Evolutionary conservation across 192 early-diverging fungal species (phyloP).

Genomic region (Podila epigama): DNA sequence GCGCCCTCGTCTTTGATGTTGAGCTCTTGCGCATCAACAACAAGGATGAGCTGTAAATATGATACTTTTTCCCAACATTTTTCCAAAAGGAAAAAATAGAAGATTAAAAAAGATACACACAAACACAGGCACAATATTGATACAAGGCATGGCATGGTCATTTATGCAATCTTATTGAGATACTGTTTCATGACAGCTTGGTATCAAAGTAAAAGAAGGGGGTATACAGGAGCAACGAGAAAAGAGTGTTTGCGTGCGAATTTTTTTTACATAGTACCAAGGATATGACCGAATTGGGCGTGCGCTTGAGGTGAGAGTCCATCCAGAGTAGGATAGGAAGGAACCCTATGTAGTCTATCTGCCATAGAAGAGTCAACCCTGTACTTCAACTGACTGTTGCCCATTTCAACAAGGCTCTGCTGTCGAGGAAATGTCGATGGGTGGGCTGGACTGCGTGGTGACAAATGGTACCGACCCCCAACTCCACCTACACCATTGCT

Average conservation of each 20-base stretch:
- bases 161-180: no score
- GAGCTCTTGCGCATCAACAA: constrained; percentile 70
- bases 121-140: no score
- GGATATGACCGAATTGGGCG: not conserved
- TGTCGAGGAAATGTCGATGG: not conserved
- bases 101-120: no score
- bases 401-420: not conserved
- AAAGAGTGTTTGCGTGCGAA: no score
- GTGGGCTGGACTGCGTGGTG: not conserved
- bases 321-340: not conserved
- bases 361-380: not conserved
- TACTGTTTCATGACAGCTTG: no score
- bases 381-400: not conserved
- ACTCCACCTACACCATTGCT: not conserved
- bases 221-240: not conserved
- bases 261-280: no score
- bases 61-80: not conserved
- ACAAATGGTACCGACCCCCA: not conserved
- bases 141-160: no score
- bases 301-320: not conserved
- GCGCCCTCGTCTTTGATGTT: constrained; percentile 83
- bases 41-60: constrained; percentile 45
- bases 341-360: not conserved
- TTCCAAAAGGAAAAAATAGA: no score
- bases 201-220: not conserved